A percentile compares a stretch with the other conserved stretches of the same genome.
Evolutionary conservation across 2,329 filamentous ascomycete genomes (phyloP).

Genomic region (Penicillium sp.): DNA sequence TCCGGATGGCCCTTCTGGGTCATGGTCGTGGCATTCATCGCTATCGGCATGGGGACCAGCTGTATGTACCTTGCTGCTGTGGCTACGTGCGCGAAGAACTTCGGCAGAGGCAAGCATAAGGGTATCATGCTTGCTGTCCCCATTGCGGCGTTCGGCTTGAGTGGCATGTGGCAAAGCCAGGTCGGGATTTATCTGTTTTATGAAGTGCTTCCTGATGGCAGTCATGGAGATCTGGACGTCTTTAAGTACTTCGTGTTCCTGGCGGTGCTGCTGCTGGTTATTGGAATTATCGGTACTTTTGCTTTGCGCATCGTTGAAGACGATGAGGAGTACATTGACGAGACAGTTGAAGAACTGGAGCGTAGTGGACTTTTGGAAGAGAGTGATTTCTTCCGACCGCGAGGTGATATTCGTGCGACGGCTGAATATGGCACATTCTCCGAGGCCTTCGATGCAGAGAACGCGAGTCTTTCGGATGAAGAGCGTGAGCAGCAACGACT

Average conservation of each 20-base stretch:
- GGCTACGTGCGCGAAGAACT: constrained; percentile 98
- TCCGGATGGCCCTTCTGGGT: constrained; percentile 71
- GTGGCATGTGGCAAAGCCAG: constrained; percentile 95
- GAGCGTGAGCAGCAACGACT: constrained; percentile 40
- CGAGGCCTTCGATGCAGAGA: constrained; percentile 39
- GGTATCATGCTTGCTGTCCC: constrained; percentile 86
- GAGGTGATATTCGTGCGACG: constrained; percentile 45
- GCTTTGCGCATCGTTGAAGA: constrained; percentile 79
- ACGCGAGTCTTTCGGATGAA: constrained; percentile 40
- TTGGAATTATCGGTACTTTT: constrained; percentile 74
- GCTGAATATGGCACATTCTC: constrained; percentile 44
- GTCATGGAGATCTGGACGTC: constrained; percentile 65
- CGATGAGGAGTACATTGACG: constrained; percentile 79
- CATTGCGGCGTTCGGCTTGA: constrained; percentile 89
- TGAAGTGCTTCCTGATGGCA: constrained; percentile 66
- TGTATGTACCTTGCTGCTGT: constrained; percentile 87
- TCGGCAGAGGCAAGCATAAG: constrained; percentile 82
- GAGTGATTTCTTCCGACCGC: constrained; percentile 68
- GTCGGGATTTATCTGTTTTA: constrained; percentile 76
- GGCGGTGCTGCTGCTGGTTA: constrained; percentile 65
- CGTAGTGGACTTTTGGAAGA: constrained; percentile 75
- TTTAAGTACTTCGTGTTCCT: constrained; percentile 89
- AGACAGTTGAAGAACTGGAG: constrained; percentile 87
- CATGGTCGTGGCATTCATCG: constrained; percentile 84
- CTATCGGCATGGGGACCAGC: constrained; percentile 79